These are phyloP conservation scores for Arthrobotrys sphaeroides DNA, from an alignment of 2,329 filamentous ascomycete genomes.

Conservation along the genomic window DNA sequence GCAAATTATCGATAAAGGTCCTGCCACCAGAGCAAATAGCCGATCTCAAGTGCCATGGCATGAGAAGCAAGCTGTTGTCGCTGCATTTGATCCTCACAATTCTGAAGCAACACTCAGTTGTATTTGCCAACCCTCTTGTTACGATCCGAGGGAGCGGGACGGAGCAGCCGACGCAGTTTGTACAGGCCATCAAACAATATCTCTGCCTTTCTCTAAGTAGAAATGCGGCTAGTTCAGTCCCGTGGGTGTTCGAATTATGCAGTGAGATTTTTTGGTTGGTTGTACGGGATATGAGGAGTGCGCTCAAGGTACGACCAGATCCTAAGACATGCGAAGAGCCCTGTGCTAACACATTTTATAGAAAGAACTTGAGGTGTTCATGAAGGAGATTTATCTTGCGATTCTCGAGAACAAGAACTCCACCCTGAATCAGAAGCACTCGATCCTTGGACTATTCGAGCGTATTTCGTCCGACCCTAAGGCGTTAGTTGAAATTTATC, in stretches of 20 bases:
- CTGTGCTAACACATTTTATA: conserved; percentile 60
- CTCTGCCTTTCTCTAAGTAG: conserved; percentile 92
- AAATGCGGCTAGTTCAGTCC: conserved; percentile 92
- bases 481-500: conserved; percentile 90
- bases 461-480: conserved; percentile 85
- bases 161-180: conserved; percentile 82
- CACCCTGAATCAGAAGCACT: conserved; percentile 88
- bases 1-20: conserved; percentile 93
- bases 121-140: conserved; percentile 90
- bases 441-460: conserved; percentile 86
- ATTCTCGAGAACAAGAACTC: conserved; percentile 88
- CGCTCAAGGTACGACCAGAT: conserved; percentile 76
- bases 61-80: conserved; percentile 95
- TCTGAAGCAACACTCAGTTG: conserved; percentile 88
- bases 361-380: conserved; percentile 97
- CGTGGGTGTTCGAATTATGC: conserved; percentile 91
- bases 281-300: conserved; percentile 89
- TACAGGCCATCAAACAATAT: conserved; percentile 96
- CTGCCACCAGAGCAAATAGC: conserved; percentile 89
- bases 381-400: conserved; percentile 96
- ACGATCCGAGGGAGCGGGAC: conserved; percentile 93
- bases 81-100: conserved; percentile 95
- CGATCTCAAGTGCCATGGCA: conserved; percentile 90
- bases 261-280: conserved; percentile 99
- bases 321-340: background rate